Evolutionary conservation across 345 rosid species (phyloP), one percentile per base, ranked within the genome.

Genomic region (Eucalyptus erythrocorys): DNA sequence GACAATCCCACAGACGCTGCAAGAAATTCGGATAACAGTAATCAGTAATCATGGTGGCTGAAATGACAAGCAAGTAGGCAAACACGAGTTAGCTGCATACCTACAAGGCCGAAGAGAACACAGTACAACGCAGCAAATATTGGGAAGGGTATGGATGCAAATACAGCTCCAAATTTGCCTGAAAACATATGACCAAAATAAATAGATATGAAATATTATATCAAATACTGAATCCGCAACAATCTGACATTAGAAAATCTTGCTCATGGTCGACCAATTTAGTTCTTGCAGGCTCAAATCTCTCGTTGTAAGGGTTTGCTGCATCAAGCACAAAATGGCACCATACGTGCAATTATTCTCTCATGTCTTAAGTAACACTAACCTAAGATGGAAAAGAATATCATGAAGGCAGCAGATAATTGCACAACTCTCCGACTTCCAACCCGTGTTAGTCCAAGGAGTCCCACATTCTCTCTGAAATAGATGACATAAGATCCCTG

Each of bases 381-480:
- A 95, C 99, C 99, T 85, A 98, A 92, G 86, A 88, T 92, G 17
- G 99, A 94, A 94, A 98, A 97, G 91, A 98, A 95, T 32, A 98
- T 95, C 99, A 98, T 98, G 94, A 98, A 98, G 91, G 94, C 99
- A 51, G 99, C 99, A 42, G 99, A 95, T 86, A 98, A 91, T 91
- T 98, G 98, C 92, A 98, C 98, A 87, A 97, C 99, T 86, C 99
- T 94, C 61, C 99, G 99, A 89, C 99, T 98, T 51, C 99, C 99
- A 49, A 98, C 99, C 89, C 99, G 96, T 88, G 96, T 96, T 86
- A 97, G 93, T 64, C 99, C 99, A 47, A 98, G 98, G 87, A 98
- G 94, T 53, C 99, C 99, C 64, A 97, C 96, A 88, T 98, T 98
- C 91, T 98, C 99, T 87, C 99, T 98, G 97, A 76, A 88, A 43